Percentiles rank a stretch among this genome's conserved stretches.
Conservation (phyloP, 306 rosid genomes). For the Vicia sativa region DNA sequence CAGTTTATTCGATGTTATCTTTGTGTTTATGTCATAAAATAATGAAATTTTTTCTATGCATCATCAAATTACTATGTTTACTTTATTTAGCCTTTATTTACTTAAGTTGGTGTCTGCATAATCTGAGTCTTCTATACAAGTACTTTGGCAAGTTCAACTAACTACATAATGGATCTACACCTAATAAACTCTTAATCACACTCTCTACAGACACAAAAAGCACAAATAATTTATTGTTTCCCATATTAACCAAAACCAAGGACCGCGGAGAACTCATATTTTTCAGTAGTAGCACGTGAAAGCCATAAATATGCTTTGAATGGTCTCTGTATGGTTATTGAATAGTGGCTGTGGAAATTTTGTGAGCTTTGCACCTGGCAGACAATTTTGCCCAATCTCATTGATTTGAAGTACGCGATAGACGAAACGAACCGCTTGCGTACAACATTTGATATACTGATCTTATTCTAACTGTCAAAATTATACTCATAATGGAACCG, state of each 20-base stretch:
- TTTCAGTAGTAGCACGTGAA: slow-evolving; percentile 27
- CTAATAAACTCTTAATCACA: neutral
- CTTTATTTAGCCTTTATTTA: neutral
- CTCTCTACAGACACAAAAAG: neutral
- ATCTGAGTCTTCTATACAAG: neutral
- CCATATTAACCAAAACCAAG: neutral
- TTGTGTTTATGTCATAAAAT: slow-evolving; percentile 20
- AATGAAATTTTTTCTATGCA: neutral
- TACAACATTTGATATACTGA: slow-evolving; percentile 80
- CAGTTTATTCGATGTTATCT: slow-evolving; percentile 26
- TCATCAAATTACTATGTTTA: neutral
- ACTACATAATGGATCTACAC: neutral
- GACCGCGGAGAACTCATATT: neutral
- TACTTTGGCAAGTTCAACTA: too few relatives aligned
- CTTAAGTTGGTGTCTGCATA: neutral
- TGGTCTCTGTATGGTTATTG: neutral
- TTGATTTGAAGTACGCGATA: slow-evolving; percentile 37
- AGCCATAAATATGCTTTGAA: slow-evolving; percentile 22
- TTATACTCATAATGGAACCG: slow-evolving; percentile 64
- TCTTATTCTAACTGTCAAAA: slow-evolving; percentile 67
- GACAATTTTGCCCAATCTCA: slow-evolving; percentile 1
- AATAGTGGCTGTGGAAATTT: slow-evolving; percentile 16
- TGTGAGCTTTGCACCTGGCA: slow-evolving; percentile 34
- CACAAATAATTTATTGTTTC: neutral
- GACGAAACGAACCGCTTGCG: slow-evolving; percentile 64